phyloP scores from a whole-genome alignment of 495 filamentous ascomycete genomes.

The Hypoxylon crocopeplum region DNA sequence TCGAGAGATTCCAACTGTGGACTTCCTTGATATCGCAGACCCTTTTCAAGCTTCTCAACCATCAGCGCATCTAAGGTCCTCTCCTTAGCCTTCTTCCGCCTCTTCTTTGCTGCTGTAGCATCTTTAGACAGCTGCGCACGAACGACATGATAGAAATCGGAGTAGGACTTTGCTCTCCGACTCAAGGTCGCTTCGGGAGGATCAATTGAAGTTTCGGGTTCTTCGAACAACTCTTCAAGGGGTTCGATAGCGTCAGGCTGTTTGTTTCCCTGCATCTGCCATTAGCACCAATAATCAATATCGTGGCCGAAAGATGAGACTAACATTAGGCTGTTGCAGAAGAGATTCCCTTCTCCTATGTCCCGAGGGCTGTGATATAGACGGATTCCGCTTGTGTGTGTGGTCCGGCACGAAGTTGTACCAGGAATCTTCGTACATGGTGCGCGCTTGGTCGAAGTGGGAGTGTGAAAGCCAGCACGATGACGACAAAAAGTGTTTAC shows the following conservation, averaged over 20 bases:
- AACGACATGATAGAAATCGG: conserved; percentile 73
- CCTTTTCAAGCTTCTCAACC: conserved; percentile 55
- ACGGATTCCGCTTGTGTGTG: conserved; percentile 53
- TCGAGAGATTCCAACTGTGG: conserved; percentile 63
- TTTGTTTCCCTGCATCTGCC: conserved; percentile 42
- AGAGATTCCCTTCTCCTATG: conserved; percentile 69
- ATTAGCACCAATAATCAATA: not conserved
- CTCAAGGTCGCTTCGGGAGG: conserved; percentile 68
- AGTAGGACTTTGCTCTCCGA: conserved; percentile 76
- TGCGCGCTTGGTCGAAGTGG: conserved; percentile 10
- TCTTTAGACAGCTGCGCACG: conserved; percentile 61
- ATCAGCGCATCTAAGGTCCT: conserved; percentile 54
- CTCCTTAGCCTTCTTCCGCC: conserved; percentile 43
- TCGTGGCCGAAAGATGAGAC: conserved; percentile 34
- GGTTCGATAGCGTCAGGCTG: conserved; percentile 47
- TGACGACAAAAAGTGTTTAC: too few relatives aligned
- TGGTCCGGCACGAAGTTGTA: conserved; percentile 68
- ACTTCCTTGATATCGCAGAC: conserved; percentile 50
- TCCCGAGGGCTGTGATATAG: conserved; percentile 46
- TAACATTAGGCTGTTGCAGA: conserved; percentile 73
- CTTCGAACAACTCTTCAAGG: conserved; percentile 58
- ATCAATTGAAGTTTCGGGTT: conserved; percentile 53
- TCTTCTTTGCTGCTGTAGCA: conserved; percentile 45
- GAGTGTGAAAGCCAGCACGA: not conserved
- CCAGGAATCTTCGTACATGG: conserved; percentile 80